These are phyloP conservation scores for Stemphylium lycopersici DNA, from an alignment of 2,329 filamentous ascomycete species.

Conservation along the genomic window DNA sequence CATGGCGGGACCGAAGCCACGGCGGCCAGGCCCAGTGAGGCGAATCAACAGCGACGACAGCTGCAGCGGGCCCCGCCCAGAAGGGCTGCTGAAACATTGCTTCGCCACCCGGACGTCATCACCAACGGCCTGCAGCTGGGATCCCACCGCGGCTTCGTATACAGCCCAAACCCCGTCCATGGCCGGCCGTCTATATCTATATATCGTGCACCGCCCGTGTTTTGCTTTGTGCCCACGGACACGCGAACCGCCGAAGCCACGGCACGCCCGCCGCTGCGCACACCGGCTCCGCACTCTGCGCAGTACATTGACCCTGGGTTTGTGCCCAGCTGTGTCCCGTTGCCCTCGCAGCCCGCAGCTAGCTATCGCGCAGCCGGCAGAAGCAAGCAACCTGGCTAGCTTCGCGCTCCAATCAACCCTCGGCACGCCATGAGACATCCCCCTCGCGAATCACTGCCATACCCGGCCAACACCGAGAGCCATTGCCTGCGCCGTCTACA, in stretches of 20 bases:
- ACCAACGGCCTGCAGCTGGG: conserved; percentile 3
- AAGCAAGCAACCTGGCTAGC: no score
- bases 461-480: no score
- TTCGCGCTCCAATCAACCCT: no score
- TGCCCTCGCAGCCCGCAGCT: no score
- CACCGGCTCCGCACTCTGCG: conserved; percentile 2
- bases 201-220: conserved; percentile 1
- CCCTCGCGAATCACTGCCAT: no score
- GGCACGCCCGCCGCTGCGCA: background rate
- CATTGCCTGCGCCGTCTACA: no score
- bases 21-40: background rate
- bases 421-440: no score
- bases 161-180: background rate
- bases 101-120: conserved; percentile 17
- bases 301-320: background rate
- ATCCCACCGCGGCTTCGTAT: background rate
- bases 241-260: background rate
- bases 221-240: conserved; percentile 2
- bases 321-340: no score
- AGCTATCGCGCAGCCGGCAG: no score
- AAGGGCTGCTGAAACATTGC: conserved; percentile 14
- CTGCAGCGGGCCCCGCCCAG: conserved; percentile 4
- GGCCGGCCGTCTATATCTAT: background rate
- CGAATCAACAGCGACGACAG: conserved; percentile 7
- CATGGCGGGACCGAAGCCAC: background rate